Base-by-base conservation (phyloP, 208 protist genomes). In the Lotmaria passim region DNA sequence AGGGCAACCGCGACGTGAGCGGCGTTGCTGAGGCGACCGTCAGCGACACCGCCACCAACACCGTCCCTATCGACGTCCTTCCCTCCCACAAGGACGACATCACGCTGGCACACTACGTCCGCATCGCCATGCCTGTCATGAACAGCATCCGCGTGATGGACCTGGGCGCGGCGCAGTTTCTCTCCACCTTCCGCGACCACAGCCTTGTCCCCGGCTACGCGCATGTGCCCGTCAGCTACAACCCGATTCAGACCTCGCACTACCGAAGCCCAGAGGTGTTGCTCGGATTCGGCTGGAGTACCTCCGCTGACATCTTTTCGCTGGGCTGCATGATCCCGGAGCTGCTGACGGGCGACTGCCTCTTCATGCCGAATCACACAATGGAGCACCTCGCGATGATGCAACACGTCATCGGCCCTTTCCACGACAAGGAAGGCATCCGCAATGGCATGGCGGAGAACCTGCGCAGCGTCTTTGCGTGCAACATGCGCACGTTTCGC, bases 251-350 rank as follows among this genome's bases (percentile, higher is more conserved):
- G 43, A 95, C 90, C 31, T 83, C 79, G 23, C 87, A 95, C 76
- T 95, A 95, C 67, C 77, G 86, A 61, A 88, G 82, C 48, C 77
- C 86, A 3, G 87, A 95, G 63, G 87, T 93, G n/a, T 46, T 95
- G n/a, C 77, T 95, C 28, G 83, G 78, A 14, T 64, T 87, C 34
- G 90, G 90, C 11, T 95, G 90, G 87, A 78, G 36, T 50, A 64
- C 66, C 47, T 86, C 82, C 3, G 79, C 87, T 3, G 90, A 95
- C 59, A 80, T 95, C 33, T 95, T 85, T 67, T 93, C 87, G 4
- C 68, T 95, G 24, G 90, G 90, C 23, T 93, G 87, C 73, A 95
- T 95, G 77, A 90, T 95, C 23, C 79, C 81, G 0, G 87, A 95
- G 58, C 73, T 95, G 28, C 62, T 92, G 17, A 92, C 87, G 5